A percentile compares a stretch with the other conserved stretches of the same genome.
Conservation (phyloP, 2,329 filamentous ascomycete species). For the Colletotrichum zoysiae region DNA sequence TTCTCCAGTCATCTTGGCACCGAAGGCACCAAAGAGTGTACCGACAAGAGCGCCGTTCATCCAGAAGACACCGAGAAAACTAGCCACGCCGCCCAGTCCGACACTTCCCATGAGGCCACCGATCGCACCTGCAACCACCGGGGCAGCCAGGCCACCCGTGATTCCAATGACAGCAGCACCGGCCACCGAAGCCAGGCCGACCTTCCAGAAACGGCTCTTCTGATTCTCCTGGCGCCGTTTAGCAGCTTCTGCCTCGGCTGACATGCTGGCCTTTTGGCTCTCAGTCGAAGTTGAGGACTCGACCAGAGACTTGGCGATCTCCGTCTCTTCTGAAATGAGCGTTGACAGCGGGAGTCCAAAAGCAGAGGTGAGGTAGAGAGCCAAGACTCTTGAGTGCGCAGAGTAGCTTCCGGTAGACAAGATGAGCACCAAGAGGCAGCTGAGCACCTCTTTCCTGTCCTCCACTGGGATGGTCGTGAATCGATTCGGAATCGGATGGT, state of each 20-base stretch:
- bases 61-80: conserved; percentile 87
- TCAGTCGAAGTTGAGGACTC: conserved; percentile 68
- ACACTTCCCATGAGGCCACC: conserved; percentile 88
- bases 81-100: conserved; percentile 86
- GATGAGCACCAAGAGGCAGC: conserved; percentile 77
- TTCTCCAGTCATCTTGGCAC: conserved; percentile 81
- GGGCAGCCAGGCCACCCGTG: conserved; percentile 90
- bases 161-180: conserved; percentile 92
- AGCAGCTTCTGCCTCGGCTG: conserved; percentile 80
- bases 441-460: conserved; percentile 74
- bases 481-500: conserved; percentile 65
- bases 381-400: conserved; percentile 77
- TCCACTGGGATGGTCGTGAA: conserved; percentile 68
- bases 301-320: conserved; percentile 81
- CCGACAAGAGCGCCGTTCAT: conserved; percentile 89
- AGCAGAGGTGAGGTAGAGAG: conserved; percentile 76
- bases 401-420: conserved; percentile 81
- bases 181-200: conserved; percentile 87
- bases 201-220: conserved; percentile 84
- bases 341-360: conserved; percentile 72
- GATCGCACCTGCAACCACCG: conserved; percentile 86
- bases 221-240: conserved; percentile 80
- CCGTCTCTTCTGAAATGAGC: conserved; percentile 77
- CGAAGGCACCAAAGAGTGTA: conserved; percentile 89
- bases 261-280: conserved; percentile 61